phyloP scores from a whole-genome alignment of 2,329 filamentous ascomycete genomes.

The Hymenoscyphus albidus region DNA sequence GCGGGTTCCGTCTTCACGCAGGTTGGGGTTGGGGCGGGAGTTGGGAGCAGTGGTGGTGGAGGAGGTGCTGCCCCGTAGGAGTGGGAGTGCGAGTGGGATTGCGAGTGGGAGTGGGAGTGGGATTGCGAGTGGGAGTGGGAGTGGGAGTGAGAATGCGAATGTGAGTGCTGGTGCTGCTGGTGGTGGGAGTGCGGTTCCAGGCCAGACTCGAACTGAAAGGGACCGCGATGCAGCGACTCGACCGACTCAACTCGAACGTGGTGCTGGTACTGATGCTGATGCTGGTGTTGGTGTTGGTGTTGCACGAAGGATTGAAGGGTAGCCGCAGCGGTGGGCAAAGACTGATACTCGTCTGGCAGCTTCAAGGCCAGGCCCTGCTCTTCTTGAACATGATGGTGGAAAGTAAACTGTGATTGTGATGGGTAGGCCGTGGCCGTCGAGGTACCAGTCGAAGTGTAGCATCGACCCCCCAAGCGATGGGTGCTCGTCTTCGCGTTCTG shows the following conservation, averaged over 20 bases:
- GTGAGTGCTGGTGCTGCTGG: no score
- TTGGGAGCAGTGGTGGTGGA: slow-evolving; percentile 25
- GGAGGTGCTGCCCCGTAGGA: neutral
- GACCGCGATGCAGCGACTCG: no score
- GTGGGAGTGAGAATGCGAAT: neutral
- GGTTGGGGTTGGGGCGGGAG: neutral
- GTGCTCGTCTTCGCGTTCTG: neutral
- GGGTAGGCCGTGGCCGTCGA: neutral
- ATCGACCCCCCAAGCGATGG: neutral
- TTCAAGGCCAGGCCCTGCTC: neutral
- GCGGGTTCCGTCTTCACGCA: slow-evolving; percentile 15
- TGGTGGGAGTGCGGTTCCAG: no score
- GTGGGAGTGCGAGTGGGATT: neutral
- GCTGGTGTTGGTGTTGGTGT: no score
- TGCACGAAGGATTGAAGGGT: no score
- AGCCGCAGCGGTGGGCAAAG: no score
- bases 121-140: no score
- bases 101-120: neutral
- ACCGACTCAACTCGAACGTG: no score
- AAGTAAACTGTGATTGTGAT: neutral
- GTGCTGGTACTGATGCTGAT: no score
- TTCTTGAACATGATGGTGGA: neutral
- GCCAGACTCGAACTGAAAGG: no score
- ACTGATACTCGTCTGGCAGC: neutral
- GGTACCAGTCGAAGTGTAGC: neutral